phyloP scores from a whole-genome alignment of 352 stramenopile species.

The Phytophthora cactorum region DNA sequence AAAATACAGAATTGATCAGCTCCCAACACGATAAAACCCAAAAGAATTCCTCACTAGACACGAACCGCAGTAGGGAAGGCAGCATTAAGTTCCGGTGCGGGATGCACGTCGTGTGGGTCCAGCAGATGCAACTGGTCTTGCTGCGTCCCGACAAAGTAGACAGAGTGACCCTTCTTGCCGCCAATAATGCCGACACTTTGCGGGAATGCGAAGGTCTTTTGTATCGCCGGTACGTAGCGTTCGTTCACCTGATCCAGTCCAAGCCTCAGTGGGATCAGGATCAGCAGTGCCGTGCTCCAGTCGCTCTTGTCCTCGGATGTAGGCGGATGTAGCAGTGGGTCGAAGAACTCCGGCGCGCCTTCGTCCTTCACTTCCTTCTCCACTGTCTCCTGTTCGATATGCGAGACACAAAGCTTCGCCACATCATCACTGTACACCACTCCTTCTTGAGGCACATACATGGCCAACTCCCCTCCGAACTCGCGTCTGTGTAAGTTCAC shows the following conservation, averaged over 20 bases:
- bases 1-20: constrained; percentile 2
- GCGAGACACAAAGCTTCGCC: constrained; percentile 70
- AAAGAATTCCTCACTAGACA: background rate
- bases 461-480: constrained; percentile 51
- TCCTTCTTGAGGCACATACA: constrained; percentile 87
- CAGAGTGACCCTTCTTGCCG: constrained; percentile 93
- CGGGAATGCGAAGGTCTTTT: constrained; percentile 88
- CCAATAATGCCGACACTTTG: constrained; percentile 96
- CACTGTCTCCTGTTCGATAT: constrained; percentile 41
- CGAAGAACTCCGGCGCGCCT: constrained; percentile 62
- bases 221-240: constrained; percentile 75
- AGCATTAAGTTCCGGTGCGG: constrained; percentile 67
- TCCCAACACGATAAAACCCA: background rate
- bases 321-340: constrained; percentile 84
- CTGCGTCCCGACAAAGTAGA: constrained; percentile 96
- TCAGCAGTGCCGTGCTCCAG: constrained; percentile 90
- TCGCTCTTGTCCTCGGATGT: constrained; percentile 46
- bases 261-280: constrained; percentile 93
- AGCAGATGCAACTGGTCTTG: constrained; percentile 82
- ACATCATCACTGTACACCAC: constrained; percentile 86
- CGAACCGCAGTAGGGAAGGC: constrained; percentile 77
- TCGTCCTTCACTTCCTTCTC: constrained; percentile 11
- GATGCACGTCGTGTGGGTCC: constrained; percentile 86
- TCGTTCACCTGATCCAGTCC: constrained; percentile 90
- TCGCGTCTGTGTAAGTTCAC: constrained; percentile 73